Base-by-base conservation (phyloP, 176 grass and related monocot genomes). In the Rhynchospora breviuscula region DNA sequence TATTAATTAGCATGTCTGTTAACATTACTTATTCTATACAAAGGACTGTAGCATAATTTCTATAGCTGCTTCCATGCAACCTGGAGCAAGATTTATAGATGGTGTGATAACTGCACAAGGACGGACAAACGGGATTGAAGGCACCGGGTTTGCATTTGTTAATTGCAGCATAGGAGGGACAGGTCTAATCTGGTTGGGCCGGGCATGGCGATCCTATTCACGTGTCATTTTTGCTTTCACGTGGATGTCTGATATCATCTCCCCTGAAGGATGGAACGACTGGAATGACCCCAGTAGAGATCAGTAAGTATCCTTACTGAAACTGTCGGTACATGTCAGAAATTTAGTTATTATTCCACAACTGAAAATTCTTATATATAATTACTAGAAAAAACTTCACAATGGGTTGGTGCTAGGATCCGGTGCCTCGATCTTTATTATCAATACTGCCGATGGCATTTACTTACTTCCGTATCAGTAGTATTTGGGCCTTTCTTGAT, bases 251-350 rank as follows among this genome's bases (percentile, higher is more conserved):
- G 89, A 92, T 21, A 87, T 92, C 71, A 67, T 97, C 45, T 83
- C 88, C 19, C 86, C 90, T 9, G 94, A 97, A 79, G 92, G 94
- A 40, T 97, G 94, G 92, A 97, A 88, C 71, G 92, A 94, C 52
- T 92, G 91, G 89, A 91, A 89, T 83, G 90, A 97, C 74, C 89
- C 90, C 31, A 67, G 86, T 61, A 92, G 92, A 88, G 92, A 97
- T 63, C 87, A 88, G 94, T 92, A 92, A 79, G 84, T 2, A 67
- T 71, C 90, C 13, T 4, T 54, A 10, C 57, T 45, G 23, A 57
- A 77, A 77, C 13, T 33, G 25, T 18, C 73, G 8, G 23, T 54
- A 17, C 8, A 31, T 17, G 54, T 29, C 14, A 44, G 66, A 13
- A 51, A 45, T 48, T 13, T 22, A 10, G 33, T 46, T 19, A n/a